Percentiles rank a stretch among this genome's conserved stretches.
phyloP scores from a whole-genome alignment of 345 rosid genomes.

The Corchorus capsularis region DNA sequence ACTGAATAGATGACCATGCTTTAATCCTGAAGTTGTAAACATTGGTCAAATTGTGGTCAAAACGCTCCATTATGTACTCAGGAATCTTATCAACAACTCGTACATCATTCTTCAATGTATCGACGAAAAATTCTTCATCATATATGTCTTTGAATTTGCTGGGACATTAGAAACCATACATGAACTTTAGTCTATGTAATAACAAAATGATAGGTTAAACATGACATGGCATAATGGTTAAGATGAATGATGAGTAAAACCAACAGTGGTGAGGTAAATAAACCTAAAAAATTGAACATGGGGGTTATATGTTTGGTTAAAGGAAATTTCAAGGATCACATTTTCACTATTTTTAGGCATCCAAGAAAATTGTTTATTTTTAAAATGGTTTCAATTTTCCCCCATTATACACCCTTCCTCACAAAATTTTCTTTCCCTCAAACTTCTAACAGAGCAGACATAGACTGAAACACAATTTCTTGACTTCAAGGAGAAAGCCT shows the following conservation, averaged over 20 bases:
- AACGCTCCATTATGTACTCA: constrained; percentile 91
- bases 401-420: background rate
- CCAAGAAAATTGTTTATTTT: background rate
- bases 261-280: background rate
- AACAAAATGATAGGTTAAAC: background rate
- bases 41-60: constrained; percentile 82
- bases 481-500: background rate
- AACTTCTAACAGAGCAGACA: background rate
- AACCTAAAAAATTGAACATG: constrained; percentile 2
- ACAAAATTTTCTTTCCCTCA: background rate
- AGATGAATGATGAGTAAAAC: background rate
- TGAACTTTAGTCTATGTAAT: background rate
- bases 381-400: background rate
- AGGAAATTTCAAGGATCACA: background rate
- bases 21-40: constrained; percentile 96
- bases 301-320: background rate
- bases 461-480: background rate
- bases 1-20: constrained; percentile 95
- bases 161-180: constrained; percentile 29
- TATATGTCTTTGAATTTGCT: constrained; percentile 91
- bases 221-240: background rate
- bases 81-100: constrained; percentile 85
- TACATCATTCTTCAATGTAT: constrained; percentile 74
- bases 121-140: constrained; percentile 81
- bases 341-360: background rate